A percentile compares a stretch with the other conserved stretches of the same genome.
Conservation (phyloP, 2,329 filamentous ascomycete genomes). For the Domatiomyces globalis region DNA sequence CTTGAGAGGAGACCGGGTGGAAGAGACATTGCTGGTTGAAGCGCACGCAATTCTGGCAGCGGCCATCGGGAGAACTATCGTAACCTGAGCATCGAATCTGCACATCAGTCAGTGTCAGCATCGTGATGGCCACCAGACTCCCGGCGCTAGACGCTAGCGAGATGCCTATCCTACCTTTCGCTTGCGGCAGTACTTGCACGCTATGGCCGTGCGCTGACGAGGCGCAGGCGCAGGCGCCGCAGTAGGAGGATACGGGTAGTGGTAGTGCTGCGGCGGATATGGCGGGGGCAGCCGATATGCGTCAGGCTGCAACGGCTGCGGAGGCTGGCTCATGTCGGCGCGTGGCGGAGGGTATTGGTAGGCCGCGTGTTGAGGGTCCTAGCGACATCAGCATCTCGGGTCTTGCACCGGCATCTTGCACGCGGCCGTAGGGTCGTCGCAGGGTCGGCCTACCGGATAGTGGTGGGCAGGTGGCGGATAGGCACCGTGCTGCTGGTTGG, state of each 20-base stretch:
- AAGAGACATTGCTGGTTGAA: conserved; percentile 69
- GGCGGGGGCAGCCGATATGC: conserved; percentile 32
- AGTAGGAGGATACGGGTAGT: conserved; percentile 24
- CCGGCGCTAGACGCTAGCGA: background rate
- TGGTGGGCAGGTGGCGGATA: conserved; percentile 21
- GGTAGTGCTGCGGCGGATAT: conserved; percentile 29
- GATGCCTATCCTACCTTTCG: conserved; percentile 31
- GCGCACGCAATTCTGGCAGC: conserved; percentile 57
- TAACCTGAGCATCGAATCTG: conserved; percentile 67
- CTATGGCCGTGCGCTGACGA: conserved; percentile 38
- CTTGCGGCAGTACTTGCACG: conserved; percentile 38
- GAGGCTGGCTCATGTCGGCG: conserved; percentile 26
- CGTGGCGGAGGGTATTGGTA: conserved; percentile 25
- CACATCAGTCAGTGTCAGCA: conserved; percentile 4
- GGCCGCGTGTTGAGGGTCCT: conserved; percentile 16
- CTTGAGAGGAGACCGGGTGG: conserved; percentile 59
- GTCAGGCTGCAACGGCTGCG: conserved; percentile 25
- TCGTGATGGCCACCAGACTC: no score
- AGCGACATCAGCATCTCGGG: conserved; percentile 6
- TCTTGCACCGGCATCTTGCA: background rate
- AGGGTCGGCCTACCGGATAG: conserved; percentile 25
- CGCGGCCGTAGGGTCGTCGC: no score
- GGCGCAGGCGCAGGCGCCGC: conserved; percentile 33
- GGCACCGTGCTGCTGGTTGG: conserved; percentile 12
- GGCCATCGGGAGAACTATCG: conserved; percentile 55